Base-by-base conservation (phyloP, 176 grass and related monocot genomes). In the Juncus effusus region DNA sequence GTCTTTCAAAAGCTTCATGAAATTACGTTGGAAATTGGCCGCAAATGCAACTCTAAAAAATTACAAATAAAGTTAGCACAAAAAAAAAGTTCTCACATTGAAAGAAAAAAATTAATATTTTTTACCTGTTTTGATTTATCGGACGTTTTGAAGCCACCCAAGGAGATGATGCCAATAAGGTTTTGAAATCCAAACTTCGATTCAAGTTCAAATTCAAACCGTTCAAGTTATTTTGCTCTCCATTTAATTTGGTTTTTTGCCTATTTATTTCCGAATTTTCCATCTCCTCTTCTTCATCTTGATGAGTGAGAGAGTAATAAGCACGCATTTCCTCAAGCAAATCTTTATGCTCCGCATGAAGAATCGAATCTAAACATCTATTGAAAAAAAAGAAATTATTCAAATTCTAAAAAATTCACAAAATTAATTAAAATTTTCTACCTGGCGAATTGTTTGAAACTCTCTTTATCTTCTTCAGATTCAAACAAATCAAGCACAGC, bases 291-390 rank as follows among this genome's bases (percentile, higher is more conserved):
- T 62, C 36, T 78, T 79, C 57, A 5, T 84, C 60, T 5, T 62
- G 54, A 69, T 64, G 58, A 10, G 75, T 82, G 49, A 79, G 77
- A 59, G 80, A 77, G 63, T 91, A 96, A 47, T 54, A 91, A 28
- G 77, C 62, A 40, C 88, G 88, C 93, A 91, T 96, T 51, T 96
- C 85, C 76, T 96, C 93, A 16, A 96, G 82, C 63, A 88, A 70
- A 74, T 72, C 62, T 84, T 86, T 96, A 77, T 96, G 93, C 74
- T 96, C 93, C 6, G 93, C 93, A 69, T 96, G 87, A 15, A 96
- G 74, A 59, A 96, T 85, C 4, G 82, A 81, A 59, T 96, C 93
- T 76, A 96, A 78, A 66, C 65, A 86, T 69, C 92, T 91, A 37
- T 59, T 14, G 40, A 54, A 57, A 9, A 9, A 44, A 5, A 15